These are phyloP conservation scores for Lentinula detonsa DNA, from an alignment of 768 basidiomycete genomes.

Conservation along the genomic window DNA sequence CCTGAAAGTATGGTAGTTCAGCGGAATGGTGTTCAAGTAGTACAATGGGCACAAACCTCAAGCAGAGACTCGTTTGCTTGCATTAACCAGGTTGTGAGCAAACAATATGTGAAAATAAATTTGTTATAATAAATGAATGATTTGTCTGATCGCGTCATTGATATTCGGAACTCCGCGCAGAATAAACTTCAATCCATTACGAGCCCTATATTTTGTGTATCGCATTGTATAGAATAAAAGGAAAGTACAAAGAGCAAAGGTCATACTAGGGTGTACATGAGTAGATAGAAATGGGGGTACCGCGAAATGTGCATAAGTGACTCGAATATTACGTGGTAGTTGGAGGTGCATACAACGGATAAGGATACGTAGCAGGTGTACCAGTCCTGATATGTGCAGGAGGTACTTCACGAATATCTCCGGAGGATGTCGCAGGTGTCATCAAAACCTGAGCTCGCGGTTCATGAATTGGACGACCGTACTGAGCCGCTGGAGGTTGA, in stretches of 20 bases:
- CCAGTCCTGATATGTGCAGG: background rate
- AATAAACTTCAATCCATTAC: too few species aligned
- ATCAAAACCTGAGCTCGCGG: background rate
- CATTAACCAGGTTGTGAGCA: background rate
- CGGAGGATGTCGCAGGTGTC: background rate
- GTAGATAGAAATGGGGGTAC: too few species aligned
- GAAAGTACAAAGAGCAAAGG: too few species aligned
- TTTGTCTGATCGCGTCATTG: background rate
- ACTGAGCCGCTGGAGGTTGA: background rate
- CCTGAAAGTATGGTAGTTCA: conserved; percentile 11
- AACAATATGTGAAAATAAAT: background rate
- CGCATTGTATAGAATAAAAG: too few species aligned
- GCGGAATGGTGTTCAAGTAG: background rate
- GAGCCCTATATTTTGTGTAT: too few species aligned
- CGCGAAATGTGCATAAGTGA: too few species aligned
- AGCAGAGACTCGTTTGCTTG: conserved; percentile 6
- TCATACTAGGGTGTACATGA: background rate
- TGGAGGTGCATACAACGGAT: background rate
- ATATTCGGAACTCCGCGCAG: too few species aligned
- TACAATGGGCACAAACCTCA: conserved; percentile 8
- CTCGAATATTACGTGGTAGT: background rate
- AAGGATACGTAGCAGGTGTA: background rate
- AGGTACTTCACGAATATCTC: background rate
- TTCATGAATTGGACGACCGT: conserved; percentile 1
- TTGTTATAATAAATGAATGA: background rate